Evolutionary conservation across 495 filamentous ascomycete species (phyloP).

Genomic region (Penicillium tannophilum): DNA sequence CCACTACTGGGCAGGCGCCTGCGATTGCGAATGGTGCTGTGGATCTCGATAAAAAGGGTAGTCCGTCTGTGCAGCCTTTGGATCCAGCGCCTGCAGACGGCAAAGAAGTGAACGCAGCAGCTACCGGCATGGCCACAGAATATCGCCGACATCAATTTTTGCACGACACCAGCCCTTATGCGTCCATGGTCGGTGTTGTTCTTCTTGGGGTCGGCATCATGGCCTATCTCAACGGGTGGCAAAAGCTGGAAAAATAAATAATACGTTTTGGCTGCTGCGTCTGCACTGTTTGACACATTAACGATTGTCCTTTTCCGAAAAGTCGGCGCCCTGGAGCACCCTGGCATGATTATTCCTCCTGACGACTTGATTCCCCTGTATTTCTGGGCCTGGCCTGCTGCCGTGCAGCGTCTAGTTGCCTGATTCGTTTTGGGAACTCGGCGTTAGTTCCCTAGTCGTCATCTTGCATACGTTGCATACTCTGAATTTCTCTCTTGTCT

Average conservation of each 20-base stretch:
- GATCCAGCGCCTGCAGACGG: slow-evolving; percentile 32
- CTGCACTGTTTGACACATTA: slow-evolving; percentile 14
- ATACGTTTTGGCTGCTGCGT: slow-evolving; percentile 8
- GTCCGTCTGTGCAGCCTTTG: slow-evolving; percentile 22
- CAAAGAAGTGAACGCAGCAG: slow-evolving; percentile 41
- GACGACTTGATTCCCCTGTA: slow-evolving; percentile 27
- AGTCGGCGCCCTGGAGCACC: slow-evolving; percentile 18
- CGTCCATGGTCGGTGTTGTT: slow-evolving; percentile 86
- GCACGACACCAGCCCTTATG: slow-evolving; percentile 75
- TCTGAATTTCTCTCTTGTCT: slow-evolving; percentile 30
- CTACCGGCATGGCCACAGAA: slow-evolving; percentile 44
- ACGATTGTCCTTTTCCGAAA: slow-evolving; percentile 20
- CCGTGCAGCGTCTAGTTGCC: slow-evolving; percentile 9
- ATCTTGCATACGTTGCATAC: slow-evolving; percentile 35
- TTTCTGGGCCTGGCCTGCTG: slow-evolving; percentile 12
- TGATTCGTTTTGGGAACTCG: slow-evolving; percentile 22
- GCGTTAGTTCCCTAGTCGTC: slow-evolving; percentile 19
- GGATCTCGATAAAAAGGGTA: slow-evolving; percentile 18
- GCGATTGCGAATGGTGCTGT: slow-evolving; percentile 13
- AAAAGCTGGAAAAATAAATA: slow-evolving; percentile 62
- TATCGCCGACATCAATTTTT: slow-evolving; percentile 45
- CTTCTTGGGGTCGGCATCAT: slow-evolving; percentile 88
- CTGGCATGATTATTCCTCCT: slow-evolving; percentile 22
- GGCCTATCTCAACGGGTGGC: slow-evolving; percentile 92
- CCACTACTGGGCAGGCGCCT: slow-evolving; percentile 3